These are phyloP conservation scores for Boletus subparvulus DNA, from an alignment of 768 basidiomycete genomes.

Conservation along the genomic window DNA sequence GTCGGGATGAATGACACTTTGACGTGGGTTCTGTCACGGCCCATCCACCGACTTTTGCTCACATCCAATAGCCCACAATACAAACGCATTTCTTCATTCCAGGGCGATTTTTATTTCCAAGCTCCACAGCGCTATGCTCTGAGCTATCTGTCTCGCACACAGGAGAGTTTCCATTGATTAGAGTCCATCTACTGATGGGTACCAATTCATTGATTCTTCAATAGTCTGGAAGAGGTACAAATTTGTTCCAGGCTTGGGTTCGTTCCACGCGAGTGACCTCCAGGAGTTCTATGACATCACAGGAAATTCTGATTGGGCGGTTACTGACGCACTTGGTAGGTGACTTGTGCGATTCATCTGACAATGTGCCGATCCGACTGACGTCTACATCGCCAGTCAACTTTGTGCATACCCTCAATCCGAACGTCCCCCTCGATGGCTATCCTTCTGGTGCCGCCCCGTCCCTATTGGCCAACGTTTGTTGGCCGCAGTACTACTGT, in stretches of 20 bases:
- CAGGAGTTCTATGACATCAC: conserved; percentile 14
- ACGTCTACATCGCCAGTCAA: conserved; percentile 3
- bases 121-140: conserved; percentile 7
- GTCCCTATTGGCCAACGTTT: conserved; percentile 2
- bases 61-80: background rate
- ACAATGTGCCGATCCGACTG: background rate
- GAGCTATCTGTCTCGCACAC: conserved; percentile 10
- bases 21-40: background rate
- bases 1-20: conserved; percentile 23
- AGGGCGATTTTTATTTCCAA: background rate
- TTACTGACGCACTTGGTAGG: conserved; percentile 13
- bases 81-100: conserved; percentile 20
- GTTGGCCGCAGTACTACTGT: conserved; percentile 5
- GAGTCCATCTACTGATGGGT: background rate
- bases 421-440: background rate
- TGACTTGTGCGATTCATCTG: background rate
- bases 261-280: conserved; percentile 20
- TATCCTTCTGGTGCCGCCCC: conserved; percentile 11
- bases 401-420: conserved; percentile 16
- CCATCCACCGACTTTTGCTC: background rate
- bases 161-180: conserved; percentile 12
- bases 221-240: conserved; percentile 20
- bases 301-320: conserved; percentile 9
- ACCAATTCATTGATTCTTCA: background rate
- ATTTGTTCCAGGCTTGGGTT: conserved; percentile 12